These are phyloP conservation scores for Trichoderma gracile DNA, from an alignment of 2,329 filamentous ascomycete genomes.

Conservation along the genomic window DNA sequence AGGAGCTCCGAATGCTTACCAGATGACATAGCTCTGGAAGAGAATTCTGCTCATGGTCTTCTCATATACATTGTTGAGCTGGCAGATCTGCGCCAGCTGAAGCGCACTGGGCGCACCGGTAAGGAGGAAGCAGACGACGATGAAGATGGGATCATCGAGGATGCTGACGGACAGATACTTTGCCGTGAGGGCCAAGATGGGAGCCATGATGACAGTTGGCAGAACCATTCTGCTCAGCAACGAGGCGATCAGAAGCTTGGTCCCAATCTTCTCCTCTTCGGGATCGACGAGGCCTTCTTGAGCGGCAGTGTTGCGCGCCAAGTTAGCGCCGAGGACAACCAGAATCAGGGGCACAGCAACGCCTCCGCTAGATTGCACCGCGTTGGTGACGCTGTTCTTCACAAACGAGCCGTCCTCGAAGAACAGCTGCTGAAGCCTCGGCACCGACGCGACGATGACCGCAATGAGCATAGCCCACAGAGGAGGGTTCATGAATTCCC, in stretches of 20 bases:
- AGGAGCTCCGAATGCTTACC: conserved; percentile 55
- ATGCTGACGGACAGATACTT: conserved; percentile 94
- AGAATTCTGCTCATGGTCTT: conserved; percentile 88
- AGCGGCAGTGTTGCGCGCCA: conserved; percentile 86
- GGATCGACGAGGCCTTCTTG: conserved; percentile 63
- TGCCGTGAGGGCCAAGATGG: conserved; percentile 79
- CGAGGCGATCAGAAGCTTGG: conserved; percentile 80
- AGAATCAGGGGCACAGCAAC: conserved; percentile 95
- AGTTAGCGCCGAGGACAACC: conserved; percentile 90
- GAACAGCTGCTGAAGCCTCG: conserved; percentile 77
- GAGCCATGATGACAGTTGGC: conserved; percentile 89
- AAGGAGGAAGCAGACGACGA: conserved; percentile 95
- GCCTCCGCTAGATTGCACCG: conserved; percentile 78
- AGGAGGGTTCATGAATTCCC: conserved; percentile 97
- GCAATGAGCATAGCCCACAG: conserved; percentile 95
- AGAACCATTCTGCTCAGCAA: conserved; percentile 89
- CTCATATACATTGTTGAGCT: conserved; percentile 96
- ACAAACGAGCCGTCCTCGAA: conserved; percentile 88
- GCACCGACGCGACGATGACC: conserved; percentile 88
- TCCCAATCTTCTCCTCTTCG: conserved; percentile 69
- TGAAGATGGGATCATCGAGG: conserved; percentile 94
- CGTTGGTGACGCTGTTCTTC: conserved; percentile 88
- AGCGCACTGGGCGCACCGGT: conserved; percentile 91
- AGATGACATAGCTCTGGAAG: conserved; percentile 87
- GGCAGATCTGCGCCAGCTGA: conserved; percentile 96